Percentiles rank a stretch among this genome's conserved stretches.
phyloP scores from a whole-genome alignment of 257 asterid genomes.

The Haberlea rhodopensis region DNA sequence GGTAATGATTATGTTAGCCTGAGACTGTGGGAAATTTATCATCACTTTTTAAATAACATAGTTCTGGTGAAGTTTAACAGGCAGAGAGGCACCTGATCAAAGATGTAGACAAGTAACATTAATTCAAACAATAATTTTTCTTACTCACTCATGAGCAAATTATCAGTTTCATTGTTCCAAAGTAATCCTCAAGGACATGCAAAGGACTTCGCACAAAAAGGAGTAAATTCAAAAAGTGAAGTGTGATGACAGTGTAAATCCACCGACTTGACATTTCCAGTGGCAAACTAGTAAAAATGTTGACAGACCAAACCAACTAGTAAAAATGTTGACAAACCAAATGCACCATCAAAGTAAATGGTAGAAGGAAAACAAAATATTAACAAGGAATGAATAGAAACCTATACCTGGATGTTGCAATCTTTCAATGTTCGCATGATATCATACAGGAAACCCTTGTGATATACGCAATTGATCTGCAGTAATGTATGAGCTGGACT shows the following conservation, averaged over 20 bases:
- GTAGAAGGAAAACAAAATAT: conserved; percentile 1
- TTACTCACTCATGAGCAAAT: background rate
- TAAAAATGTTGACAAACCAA: too few species aligned
- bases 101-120: background rate
- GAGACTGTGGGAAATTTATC: background rate
- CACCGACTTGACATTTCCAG: background rate
- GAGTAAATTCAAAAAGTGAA: background rate
- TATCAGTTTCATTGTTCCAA: background rate
- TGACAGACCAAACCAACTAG: too few species aligned
- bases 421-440: conserved; percentile 75
- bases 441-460: conserved; percentile 85
- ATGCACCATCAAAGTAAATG: conserved; percentile 5
- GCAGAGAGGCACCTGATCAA: conserved; percentile 1
- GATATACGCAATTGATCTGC: conserved; percentile 75
- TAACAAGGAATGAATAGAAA: conserved; percentile 15
- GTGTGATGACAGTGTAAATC: conserved; percentile 17
- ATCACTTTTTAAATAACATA: background rate
- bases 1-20: background rate
- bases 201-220: background rate
- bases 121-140: background rate
- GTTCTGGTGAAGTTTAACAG: background rate
- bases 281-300: conserved; percentile 5
- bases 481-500: conserved; percentile 85
- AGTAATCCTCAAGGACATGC: background rate
- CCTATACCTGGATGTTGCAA: conserved; percentile 55